A percentile compares a stretch with the other conserved stretches of the same genome.
Conservation (phyloP, 2,329 filamentous ascomycete species). For the Cryphonectria nitschkei region DNA sequence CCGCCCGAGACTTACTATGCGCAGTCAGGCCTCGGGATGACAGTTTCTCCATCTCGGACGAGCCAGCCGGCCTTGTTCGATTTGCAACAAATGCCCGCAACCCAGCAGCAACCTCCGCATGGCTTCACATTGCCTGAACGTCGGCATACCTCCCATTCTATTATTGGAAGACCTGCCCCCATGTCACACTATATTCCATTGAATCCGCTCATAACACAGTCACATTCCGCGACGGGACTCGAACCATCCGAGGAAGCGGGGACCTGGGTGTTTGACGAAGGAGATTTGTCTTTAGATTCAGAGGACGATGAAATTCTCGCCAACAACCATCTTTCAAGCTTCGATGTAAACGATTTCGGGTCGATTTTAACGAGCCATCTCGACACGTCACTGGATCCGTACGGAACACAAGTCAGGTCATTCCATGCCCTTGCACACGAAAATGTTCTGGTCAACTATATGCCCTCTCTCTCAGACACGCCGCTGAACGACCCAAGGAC, state of each 20-base stretch:
- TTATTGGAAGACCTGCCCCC: constrained; percentile 7
- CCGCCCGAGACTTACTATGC: constrained; percentile 18
- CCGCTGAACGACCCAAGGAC: constrained; percentile 82
- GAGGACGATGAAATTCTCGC: constrained; percentile 58
- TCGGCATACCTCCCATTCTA: constrained; percentile 17
- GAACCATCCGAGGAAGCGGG: constrained; percentile 39
- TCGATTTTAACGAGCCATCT: constrained; percentile 43
- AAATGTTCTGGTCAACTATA: constrained; percentile 65
- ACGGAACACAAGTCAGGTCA: constrained; percentile 51
- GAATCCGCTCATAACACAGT: constrained; percentile 12
- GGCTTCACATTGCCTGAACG: constrained; percentile 7
- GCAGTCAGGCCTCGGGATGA: constrained; percentile 9
- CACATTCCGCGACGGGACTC: neutral
- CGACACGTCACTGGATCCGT: constrained; percentile 43
- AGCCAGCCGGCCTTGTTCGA: constrained; percentile 22
- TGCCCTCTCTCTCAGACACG: constrained; percentile 65
- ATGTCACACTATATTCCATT: constrained; percentile 14
- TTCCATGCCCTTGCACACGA: constrained; percentile 54
- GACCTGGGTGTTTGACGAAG: constrained; percentile 60
- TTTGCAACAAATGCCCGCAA: constrained; percentile 15
- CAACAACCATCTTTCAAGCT: constrained; percentile 33
- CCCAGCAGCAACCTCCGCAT: constrained; percentile 10
- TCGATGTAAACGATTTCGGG: constrained; percentile 46
- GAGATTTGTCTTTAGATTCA: constrained; percentile 64
- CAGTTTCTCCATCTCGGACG: constrained; percentile 19